These are phyloP conservation scores for Dothistroma septosporum DNA, from an alignment of 2,329 filamentous ascomycete genomes.

Conservation along the genomic window DNA sequence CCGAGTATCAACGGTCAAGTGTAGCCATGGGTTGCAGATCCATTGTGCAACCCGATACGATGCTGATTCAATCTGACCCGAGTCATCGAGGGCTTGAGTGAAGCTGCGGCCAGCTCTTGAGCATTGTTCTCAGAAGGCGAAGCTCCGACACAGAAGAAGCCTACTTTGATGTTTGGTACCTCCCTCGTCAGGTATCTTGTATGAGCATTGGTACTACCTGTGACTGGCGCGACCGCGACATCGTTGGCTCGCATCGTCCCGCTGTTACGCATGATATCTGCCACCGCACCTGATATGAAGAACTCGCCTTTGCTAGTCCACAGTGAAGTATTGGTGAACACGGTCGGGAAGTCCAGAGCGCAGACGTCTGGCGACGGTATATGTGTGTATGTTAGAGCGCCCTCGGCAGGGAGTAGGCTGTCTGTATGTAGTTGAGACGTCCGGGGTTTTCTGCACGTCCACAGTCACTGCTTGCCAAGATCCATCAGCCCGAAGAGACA, in stretches of 20 bases:
- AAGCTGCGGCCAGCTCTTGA: neutral
- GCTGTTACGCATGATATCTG: neutral
- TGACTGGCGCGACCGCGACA: neutral
- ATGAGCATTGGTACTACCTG: neutral
- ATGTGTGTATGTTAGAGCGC: neutral
- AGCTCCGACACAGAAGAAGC: neutral
- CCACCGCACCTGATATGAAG: neutral
- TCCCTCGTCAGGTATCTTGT: neutral
- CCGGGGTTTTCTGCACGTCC: neutral
- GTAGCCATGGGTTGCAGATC: conserved; percentile 1
- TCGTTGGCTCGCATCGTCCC: neutral
- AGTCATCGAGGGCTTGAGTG: neutral
- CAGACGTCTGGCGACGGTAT: neutral
- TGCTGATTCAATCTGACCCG: neutral
- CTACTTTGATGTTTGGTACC: neutral
- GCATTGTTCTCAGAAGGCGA: neutral
- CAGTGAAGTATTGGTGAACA: neutral
- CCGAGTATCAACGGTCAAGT: conserved; percentile 9
- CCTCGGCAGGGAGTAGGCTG: neutral
- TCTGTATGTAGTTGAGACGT: conserved; percentile 1
- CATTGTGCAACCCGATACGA: conserved; percentile 9
- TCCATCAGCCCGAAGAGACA: conserved; percentile 1
- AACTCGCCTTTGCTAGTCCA: neutral
- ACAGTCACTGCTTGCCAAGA: conserved; percentile 1
- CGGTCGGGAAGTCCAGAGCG: conserved; percentile 1